A percentile compares a stretch with the other conserved stretches of the same genome.
These are phyloP conservation scores for Bothriochloa decipiens DNA, from an alignment of 176 grass and related monocot genomes.

Conservation along the genomic window DNA sequence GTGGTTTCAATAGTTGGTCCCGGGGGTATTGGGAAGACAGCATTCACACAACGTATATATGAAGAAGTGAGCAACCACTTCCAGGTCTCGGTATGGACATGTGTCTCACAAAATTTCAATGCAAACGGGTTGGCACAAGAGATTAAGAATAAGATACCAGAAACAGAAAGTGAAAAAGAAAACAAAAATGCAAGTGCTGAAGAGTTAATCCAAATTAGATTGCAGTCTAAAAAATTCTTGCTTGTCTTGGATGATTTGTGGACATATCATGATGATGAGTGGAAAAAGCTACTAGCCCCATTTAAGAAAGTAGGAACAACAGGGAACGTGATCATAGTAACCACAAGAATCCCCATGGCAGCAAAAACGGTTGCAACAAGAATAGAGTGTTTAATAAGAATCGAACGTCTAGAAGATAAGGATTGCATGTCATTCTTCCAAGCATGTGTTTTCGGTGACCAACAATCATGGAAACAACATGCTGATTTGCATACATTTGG, in stretches of 20 bases:
- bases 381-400: neutral
- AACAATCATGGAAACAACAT: neutral
- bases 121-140: neutral
- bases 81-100: neutral
- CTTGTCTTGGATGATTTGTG: constrained; percentile 26
- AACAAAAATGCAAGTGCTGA: neutral
- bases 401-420: neutral
- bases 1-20: neutral
- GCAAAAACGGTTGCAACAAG: neutral
- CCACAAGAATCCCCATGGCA: neutral
- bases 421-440: constrained; percentile 16
- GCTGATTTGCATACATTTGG: neutral
- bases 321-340: neutral
- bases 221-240: neutral
- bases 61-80: neutral
- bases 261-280: neutral
- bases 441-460: neutral
- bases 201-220: constrained; percentile 7
- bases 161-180: neutral
- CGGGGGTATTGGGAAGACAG: neutral
- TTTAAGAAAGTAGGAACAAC: neutral
- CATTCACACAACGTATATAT: neutral
- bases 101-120: constrained; percentile 2
- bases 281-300: neutral
- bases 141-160: neutral